These are phyloP conservation scores for Ilyonectria destructans DNA, from an alignment of 2,329 filamentous ascomycete species.

Conservation along the genomic window DNA sequence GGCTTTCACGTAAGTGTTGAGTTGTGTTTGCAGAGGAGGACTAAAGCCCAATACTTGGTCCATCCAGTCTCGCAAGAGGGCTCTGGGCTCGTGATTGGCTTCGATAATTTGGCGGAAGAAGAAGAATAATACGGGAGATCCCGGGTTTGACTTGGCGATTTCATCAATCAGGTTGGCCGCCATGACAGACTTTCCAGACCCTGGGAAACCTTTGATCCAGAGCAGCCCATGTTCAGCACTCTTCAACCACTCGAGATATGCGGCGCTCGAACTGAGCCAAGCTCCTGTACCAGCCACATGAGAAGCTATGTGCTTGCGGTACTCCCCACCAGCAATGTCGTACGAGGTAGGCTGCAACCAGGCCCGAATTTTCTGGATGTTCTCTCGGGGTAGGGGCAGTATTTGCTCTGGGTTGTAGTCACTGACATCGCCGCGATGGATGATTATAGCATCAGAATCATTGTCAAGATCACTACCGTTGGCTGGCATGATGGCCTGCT, in stretches of 20 bases:
- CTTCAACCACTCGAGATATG: slow-evolving; percentile 34
- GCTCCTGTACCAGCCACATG: slow-evolving; percentile 35
- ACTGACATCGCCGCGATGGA: slow-evolving; percentile 50
- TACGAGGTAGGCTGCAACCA: slow-evolving; percentile 44
- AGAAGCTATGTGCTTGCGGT: slow-evolving; percentile 38
- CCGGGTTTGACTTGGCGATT: neutral
- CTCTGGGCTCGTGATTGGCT: slow-evolving; percentile 52
- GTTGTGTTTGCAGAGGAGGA: slow-evolving; percentile 47
- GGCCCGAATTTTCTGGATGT: slow-evolving; percentile 43
- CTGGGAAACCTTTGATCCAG: slow-evolving; percentile 54
- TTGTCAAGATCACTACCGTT: slow-evolving; percentile 13
- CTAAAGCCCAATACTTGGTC: slow-evolving; percentile 52
- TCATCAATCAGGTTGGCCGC: slow-evolving; percentile 47
- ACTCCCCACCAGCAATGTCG: slow-evolving; percentile 35
- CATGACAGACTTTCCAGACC: slow-evolving; percentile 58
- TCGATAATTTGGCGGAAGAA: slow-evolving; percentile 60
- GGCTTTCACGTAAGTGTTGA: slow-evolving; percentile 38
- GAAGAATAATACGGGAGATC: slow-evolving; percentile 55
- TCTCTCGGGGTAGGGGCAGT: slow-evolving; percentile 47
- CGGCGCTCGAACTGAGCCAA: slow-evolving; percentile 29
- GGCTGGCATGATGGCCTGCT: neutral
- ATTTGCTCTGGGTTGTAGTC: slow-evolving; percentile 54
- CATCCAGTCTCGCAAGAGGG: slow-evolving; percentile 55
- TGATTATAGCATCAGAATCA: slow-evolving; percentile 45
- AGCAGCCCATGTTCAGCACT: slow-evolving; percentile 31